Base-by-base conservation (phyloP, 345 rosid species). In the Murraya koenigii region DNA sequence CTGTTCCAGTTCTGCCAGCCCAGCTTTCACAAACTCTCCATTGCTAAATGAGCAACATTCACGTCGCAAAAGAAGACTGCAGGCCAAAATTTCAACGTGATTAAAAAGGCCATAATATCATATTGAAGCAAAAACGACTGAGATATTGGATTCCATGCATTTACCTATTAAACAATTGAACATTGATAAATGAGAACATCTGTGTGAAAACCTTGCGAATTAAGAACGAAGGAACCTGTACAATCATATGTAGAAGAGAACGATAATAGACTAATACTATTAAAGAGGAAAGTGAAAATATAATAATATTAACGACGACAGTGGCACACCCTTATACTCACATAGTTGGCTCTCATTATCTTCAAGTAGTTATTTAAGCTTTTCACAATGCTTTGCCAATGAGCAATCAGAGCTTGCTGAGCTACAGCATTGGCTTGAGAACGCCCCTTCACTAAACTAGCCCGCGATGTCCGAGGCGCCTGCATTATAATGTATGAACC, bases 11-110 rank as follows among this genome's bases (percentile, higher is more conserved):
- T 89, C 98, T 19, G 93, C 91, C 81, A 96, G 85, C 76, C 99
- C 99, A 22, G 99, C 82, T 84, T 96, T 96, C 35, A 96, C 97
- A 59, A 84, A 94, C 82, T 96, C 97, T 62, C 99, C 99, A 44
- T 92, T 91, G 86, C 97, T 96, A 85, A 96, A 96, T 82, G 99
- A 94, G 87, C 99, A 96, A 79, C 99, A 96, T 79, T 96, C 98
- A 38, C 98, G 97, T 72, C 97, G 87, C 85, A 96, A 85, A 28
- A 96, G 94, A 82, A 96, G 98, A 87, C 99, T 96, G 86, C 82
- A 86, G 25, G 73, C 35, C 81, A 23, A 49, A 66, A 55, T 62
- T 38, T 60, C n/a, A 69, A 60, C 59, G 17, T 8, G 20, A 69
- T 69, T 38, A 10, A 56, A 71, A 76, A 36, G 35, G 20, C n/a